phyloP scores from a whole-genome alignment of 805 yeast genomes.

The Teunomyces kruisii region DNA sequence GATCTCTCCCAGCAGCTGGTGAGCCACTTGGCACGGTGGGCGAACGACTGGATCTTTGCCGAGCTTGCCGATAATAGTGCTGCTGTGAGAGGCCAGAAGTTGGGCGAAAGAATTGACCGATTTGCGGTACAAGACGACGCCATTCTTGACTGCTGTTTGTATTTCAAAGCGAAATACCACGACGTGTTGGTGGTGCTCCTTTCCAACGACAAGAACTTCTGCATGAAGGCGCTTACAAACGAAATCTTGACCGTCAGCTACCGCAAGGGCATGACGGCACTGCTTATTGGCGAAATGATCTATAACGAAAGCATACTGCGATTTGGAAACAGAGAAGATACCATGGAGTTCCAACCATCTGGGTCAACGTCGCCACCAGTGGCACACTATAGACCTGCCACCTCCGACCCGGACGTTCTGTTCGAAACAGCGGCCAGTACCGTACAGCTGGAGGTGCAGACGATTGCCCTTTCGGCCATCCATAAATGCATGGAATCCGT shows the following conservation, averaged over 20 bases:
- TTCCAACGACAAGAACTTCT: constrained; percentile 82
- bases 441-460: constrained; percentile 3
- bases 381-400: background rate
- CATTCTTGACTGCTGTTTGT: constrained; percentile 81
- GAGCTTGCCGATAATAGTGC: constrained; percentile 52
- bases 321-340: background rate
- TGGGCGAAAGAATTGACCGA: constrained; percentile 51
- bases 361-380: background rate
- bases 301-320: background rate
- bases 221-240: constrained; percentile 72
- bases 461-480: constrained; percentile 48
- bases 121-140: constrained; percentile 67
- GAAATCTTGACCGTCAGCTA: constrained; percentile 62
- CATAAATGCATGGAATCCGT: constrained; percentile 51
- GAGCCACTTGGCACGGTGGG: constrained; percentile 63
- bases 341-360: background rate
- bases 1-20: constrained; percentile 34
- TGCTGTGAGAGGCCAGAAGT: constrained; percentile 63
- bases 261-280: constrained; percentile 44
- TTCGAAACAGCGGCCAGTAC: background rate
- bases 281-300: constrained; percentile 31
- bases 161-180: constrained; percentile 43
- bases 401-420: background rate
- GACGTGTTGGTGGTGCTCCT: constrained; percentile 53
- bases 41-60: constrained; percentile 74